Evolutionary conservation across 768 basidiomycete species (phyloP).

Genomic region (Cystofilobasidium bisporidii): DNA sequence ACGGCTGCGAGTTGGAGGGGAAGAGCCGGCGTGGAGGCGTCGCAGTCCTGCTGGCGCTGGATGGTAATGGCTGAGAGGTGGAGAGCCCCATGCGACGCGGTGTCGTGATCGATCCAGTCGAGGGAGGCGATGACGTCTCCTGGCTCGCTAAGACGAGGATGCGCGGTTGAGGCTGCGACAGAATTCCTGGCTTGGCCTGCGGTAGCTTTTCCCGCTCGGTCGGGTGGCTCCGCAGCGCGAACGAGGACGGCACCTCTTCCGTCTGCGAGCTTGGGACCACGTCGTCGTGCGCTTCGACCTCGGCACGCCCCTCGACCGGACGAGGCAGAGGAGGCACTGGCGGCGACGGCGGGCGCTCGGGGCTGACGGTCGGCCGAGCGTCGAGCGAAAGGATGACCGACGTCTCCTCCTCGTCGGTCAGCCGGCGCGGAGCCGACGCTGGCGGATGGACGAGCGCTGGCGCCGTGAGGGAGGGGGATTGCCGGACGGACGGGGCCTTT

Average conservation of each 20-base stretch:
- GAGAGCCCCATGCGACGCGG: neutral
- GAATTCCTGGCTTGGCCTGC: neutral
- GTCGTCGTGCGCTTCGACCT: neutral
- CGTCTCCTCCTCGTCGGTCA: conserved; percentile 6
- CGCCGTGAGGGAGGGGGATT: neutral
- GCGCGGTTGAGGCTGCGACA: too few relatives aligned
- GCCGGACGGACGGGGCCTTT: too few relatives aligned
- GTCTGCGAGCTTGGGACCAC: neutral
- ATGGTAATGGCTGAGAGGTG: neutral
- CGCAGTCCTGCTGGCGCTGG: neutral
- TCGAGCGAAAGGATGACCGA: neutral
- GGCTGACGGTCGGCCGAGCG: neutral
- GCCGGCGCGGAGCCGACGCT: neutral
- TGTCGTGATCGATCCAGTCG: neutral
- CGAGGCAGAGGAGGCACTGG: neutral
- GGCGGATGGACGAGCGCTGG: neutral
- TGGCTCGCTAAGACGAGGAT: neutral
- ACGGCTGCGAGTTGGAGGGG: neutral
- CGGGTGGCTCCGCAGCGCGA: neutral
- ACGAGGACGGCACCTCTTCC: neutral
- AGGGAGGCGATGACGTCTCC: neutral
- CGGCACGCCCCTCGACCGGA: neutral
- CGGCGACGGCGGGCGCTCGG: too few relatives aligned
- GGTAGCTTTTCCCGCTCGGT: neutral
- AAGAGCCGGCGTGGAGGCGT: neutral